Percentiles rank a stretch among this genome's conserved stretches.
Conservation (phyloP, 1,139 yeast species). For the Suhomyces ambrosiae region DNA sequence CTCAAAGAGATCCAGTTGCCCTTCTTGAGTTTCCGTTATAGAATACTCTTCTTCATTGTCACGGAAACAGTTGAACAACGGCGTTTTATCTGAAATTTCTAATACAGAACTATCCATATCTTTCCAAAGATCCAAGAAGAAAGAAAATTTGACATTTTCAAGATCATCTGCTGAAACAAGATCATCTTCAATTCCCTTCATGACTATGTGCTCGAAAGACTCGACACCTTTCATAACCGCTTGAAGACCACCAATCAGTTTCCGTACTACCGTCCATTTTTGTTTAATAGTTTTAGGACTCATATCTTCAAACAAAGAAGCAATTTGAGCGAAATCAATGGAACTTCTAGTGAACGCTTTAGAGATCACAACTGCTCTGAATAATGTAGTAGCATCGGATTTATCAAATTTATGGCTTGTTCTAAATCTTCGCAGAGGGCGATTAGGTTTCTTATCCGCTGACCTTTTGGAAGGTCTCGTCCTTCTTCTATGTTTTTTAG, state of each 20-base stretch:
- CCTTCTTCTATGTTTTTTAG: constrained; percentile 24
- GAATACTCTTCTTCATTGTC: constrained; percentile 36
- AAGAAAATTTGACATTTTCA: constrained; percentile 48
- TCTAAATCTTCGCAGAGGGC: constrained; percentile 23
- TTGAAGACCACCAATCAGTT: constrained; percentile 54
- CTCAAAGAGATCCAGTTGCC: constrained; percentile 31
- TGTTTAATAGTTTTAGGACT: constrained; percentile 45
- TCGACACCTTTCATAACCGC: constrained; percentile 55
- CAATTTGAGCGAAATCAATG: constrained; percentile 63
- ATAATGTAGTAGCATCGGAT: constrained; percentile 52
- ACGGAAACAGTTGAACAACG: constrained; percentile 31
- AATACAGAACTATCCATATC: constrained; percentile 44
- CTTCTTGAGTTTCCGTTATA: constrained; percentile 23
- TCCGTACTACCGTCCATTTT: constrained; percentile 65
- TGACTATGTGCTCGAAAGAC: constrained; percentile 60
- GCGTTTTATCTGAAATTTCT: constrained; percentile 35
- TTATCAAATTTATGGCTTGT: constrained; percentile 35
- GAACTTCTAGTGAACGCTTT: constrained; percentile 51
- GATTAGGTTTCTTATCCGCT: constrained; percentile 12
- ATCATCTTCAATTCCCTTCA: constrained; percentile 54
- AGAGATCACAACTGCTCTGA: constrained; percentile 63
- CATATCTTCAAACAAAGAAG: constrained; percentile 43
- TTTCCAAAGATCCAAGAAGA: constrained; percentile 60
- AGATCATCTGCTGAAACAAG: constrained; percentile 47
- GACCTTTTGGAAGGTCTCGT: constrained; percentile 13